phyloP scores from a whole-genome alignment of 805 yeast genomes.

The Yarrowia deformans region DNA sequence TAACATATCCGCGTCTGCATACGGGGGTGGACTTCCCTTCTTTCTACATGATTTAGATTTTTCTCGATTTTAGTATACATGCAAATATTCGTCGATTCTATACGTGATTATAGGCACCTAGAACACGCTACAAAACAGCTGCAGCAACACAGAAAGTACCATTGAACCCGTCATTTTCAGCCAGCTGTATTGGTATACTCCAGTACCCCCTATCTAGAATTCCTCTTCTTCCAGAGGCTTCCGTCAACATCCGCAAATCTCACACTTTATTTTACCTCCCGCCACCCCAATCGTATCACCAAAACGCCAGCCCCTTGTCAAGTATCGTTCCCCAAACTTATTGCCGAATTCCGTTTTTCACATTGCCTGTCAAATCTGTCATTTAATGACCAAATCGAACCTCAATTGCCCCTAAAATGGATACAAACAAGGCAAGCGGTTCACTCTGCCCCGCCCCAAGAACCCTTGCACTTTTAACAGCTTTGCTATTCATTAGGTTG shows the following conservation, averaged over 20 bases:
- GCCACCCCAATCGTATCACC: neutral
- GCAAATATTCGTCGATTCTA: neutral
- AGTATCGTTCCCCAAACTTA: neutral
- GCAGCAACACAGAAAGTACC: neutral
- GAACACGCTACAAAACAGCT: too few relatives aligned
- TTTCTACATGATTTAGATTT: neutral
- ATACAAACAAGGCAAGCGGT: neutral
- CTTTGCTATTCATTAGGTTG: too few relatives aligned
- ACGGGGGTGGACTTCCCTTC: neutral
- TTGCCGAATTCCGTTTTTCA: neutral
- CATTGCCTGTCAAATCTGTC: neutral
- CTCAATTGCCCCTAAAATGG: neutral
- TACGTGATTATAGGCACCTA: neutral
- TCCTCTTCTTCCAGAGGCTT: neutral
- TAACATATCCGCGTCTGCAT: conserved; percentile 1
- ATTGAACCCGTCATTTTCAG: neutral
- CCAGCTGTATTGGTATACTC: neutral
- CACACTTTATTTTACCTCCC: neutral
- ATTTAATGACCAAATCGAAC: neutral
- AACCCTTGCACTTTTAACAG: too few relatives aligned
- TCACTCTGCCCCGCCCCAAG: too few relatives aligned
- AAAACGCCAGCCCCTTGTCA: neutral
- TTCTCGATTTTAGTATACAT: neutral
- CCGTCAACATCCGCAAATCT: neutral
- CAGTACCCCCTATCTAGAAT: neutral